These are phyloP conservation scores for Phytophthora sp. DNA, from an alignment of 352 stramenopile genomes.

Conservation along the genomic window DNA sequence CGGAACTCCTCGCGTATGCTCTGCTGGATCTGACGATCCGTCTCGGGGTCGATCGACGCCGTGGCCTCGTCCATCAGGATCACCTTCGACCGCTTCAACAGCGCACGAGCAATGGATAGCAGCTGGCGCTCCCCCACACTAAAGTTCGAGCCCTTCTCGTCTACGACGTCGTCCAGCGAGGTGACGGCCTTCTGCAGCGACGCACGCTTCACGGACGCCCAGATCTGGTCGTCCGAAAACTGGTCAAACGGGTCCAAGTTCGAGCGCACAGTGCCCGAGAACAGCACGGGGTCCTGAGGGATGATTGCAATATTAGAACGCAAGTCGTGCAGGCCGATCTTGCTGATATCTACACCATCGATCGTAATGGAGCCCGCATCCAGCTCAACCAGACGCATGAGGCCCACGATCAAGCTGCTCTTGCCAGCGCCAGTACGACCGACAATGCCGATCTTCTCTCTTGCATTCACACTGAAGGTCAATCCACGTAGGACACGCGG, in stretches of 20 bases:
- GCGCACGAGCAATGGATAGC: constrained; percentile 94
- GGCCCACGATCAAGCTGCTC: constrained; percentile 46
- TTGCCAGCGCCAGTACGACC: constrained; percentile 54
- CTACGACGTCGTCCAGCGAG: constrained; percentile 91
- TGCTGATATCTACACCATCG: constrained; percentile 82
- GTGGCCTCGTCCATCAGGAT: constrained; percentile 97
- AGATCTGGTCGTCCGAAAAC: constrained; percentile 44
- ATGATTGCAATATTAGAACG: constrained; percentile 61
- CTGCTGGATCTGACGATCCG: constrained; percentile 65
- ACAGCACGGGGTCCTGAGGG: constrained; percentile 91
- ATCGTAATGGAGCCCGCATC: constrained; percentile 73
- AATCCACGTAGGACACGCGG: constrained; percentile 45
- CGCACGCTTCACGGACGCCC: constrained; percentile 24
- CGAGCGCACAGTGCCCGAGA: constrained; percentile 84
- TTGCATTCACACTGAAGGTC: constrained; percentile 58
- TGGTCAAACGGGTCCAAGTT: constrained; percentile 91
- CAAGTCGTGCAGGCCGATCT: constrained; percentile 40
- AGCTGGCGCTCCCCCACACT: constrained; percentile 95
- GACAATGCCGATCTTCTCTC: constrained; percentile 83
- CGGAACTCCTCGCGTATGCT: constrained; percentile 92
- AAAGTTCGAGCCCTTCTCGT: constrained; percentile 94
- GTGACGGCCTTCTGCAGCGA: constrained; percentile 58
- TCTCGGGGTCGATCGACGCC: constrained; percentile 84
- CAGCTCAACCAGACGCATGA: constrained; percentile 50
- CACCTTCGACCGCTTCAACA: constrained; percentile 88